Base-by-base conservation (phyloP, 257 asterid species). In the Scutellaria minor region DNA sequence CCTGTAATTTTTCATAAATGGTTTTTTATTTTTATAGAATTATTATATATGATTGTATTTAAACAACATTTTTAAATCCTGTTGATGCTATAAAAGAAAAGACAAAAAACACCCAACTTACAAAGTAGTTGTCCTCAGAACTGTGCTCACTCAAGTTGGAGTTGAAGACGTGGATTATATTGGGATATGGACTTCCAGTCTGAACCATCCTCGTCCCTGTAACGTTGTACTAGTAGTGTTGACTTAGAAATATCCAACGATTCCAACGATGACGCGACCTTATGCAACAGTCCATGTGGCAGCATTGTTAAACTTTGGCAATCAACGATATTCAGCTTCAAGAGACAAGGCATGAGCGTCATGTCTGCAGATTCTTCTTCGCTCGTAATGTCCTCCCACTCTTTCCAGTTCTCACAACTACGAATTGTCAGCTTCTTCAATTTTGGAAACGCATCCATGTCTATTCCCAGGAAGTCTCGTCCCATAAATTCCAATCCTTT, bases 331-430 rank as follows among this genome's bases (percentile, higher is more conserved):
- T 22, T 10, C 46, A 77, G 47, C 9, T 50, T 20, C 53, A 58
- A 48, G 1, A 75, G 74, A 54, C 59, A 50, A 13, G 83, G 76
- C 73, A 77, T 58, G 55, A 60, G n/a, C 4, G 53, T 15, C 5
- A 40, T 7, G 46, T 11, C 44, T 9, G 31, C 13, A 11, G 45
- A 4, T 8, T 77, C 77, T 47, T 50, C 63, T 31, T 46, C 66
- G 6, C 40, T 41, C 3, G 68, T 67, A 6, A 70, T 7, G 35
- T 80, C 84, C 65, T 71, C 70, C 79, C 84, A 80, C 40, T 71
- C 72, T 48, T 72, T 71, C 84, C 81, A 80, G 7, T 39, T 51
- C 1, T 7, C 2, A 62, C 84, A 80, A 10, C 5, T 5, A 2
- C 6, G 2, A 13, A 76, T 62, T 1, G 0, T 8, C 66, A 80